Evolutionary conservation across 768 basidiomycete species (phyloP).

Genomic region (Lactifluus echinatus): DNA sequence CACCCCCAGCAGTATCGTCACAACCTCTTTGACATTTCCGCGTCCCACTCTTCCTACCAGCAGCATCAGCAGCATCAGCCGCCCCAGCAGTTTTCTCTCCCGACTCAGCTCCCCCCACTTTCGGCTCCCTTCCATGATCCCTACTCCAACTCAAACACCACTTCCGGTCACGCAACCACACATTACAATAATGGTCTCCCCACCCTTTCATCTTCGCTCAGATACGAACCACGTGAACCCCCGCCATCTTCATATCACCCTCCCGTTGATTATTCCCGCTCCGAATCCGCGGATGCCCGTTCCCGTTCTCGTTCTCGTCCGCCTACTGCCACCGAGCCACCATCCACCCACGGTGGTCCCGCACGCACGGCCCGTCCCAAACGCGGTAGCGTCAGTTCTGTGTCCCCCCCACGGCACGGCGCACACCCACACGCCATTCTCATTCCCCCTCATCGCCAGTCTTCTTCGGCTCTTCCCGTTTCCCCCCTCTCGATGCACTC

Average conservation of each 20-base stretch:
- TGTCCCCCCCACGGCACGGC: slow-evolving; percentile 39
- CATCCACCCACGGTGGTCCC: slow-evolving; percentile 28
- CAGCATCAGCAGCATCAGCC: slow-evolving; percentile 26
- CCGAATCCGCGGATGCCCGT: slow-evolving; percentile 18
- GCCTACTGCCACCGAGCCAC: slow-evolving; percentile 30
- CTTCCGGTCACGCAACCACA: slow-evolving; percentile 7
- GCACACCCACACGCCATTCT: slow-evolving; percentile 54
- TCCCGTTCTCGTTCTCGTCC: slow-evolving; percentile 38
- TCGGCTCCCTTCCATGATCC: slow-evolving; percentile 25
- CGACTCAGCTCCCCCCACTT: slow-evolving; percentile 24
- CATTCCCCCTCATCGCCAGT: slow-evolving; percentile 39
- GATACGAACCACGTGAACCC: slow-evolving; percentile 27
- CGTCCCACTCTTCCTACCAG: slow-evolving; percentile 32
- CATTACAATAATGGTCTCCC: slow-evolving; percentile 32
- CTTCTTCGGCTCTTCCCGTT: slow-evolving; percentile 23
- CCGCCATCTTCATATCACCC: slow-evolving; percentile 25
- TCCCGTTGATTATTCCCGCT: slow-evolving; percentile 22
- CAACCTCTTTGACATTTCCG: slow-evolving; percentile 58
- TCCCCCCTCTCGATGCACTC: slow-evolving; percentile 25
- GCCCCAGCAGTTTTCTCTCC: slow-evolving; percentile 27
- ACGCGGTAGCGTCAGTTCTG: slow-evolving; percentile 51
- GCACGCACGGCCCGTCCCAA: slow-evolving; percentile 40
- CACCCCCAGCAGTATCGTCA: slow-evolving; percentile 27
- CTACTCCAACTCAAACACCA: slow-evolving; percentile 21
- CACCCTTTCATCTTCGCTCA: slow-evolving; percentile 29